Base-by-base conservation (phyloP, 2,329 filamentous ascomycete genomes). In the Tolypocladium inflatum region DNA sequence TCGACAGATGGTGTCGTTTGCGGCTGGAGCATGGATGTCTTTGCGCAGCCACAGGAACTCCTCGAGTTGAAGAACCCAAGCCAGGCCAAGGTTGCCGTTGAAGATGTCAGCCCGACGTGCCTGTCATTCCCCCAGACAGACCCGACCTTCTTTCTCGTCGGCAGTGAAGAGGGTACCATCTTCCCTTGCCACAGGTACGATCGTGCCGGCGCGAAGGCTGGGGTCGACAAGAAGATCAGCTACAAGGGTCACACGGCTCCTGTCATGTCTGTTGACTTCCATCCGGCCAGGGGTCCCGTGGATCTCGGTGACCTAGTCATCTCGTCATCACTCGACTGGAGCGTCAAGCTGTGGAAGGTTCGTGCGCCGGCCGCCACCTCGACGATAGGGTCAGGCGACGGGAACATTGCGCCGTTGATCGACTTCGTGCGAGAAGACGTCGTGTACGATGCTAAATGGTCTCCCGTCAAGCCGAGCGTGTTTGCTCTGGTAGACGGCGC, bases 151-250 rank as follows among this genome's bases (percentile, higher is more conserved):
- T 99, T 99, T 79, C 85, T 99, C 4, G 89, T 96, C 39, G 94
- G 95, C 45, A 96, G 92, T 35, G 94, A 99, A 76, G 94, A 99
- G 77, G 95, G 95, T 55, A 88, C 88, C 53, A 97, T 99, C 63
- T 96, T 94, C 73, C 92, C 94, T 0, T 97, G 95, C 70, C 94
- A 99, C 72, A 84, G 94, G 61, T 99, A 99, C 75, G 94, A 99
- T 73, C 90, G 95, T 62, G 94, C 95, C 7, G 94, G 94, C 59
- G 94, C 94, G 63, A 97, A 97, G 77, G 93, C 94, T 5, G 94
- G 94, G 54, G 91, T 97, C 33, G 95, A 99, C 70, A 84, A 88
- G 58, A 86, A 92, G 61, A 86, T 97, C 60, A 87, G 86, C 64
- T 99, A 99, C 76, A 84, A 85, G 63, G 93, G 91, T 39, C 94